Evolutionary conservation across 352 stramenopile genomes (phyloP).

Genomic region (Thalassiosira sp.): DNA sequence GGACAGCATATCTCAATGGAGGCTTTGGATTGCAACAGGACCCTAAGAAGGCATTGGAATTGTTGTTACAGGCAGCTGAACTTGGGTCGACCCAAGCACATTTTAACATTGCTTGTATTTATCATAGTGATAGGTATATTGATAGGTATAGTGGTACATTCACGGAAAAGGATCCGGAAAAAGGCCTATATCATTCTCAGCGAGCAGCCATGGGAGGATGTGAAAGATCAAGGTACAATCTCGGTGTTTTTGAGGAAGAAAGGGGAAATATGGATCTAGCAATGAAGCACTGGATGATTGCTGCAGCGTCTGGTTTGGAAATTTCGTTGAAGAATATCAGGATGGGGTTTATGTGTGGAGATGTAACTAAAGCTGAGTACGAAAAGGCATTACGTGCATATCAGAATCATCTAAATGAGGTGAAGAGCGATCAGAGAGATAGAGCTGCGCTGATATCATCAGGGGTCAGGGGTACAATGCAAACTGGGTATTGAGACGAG

Average conservation of each 20-base stretch:
- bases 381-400: neutral
- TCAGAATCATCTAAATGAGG: neutral
- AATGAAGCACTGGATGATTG: conserved; percentile 12
- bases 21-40: neutral
- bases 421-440: neutral
- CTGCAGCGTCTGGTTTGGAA: neutral
- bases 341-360: neutral
- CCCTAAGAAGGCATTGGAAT: neutral
- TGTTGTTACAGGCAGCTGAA: neutral
- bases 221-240: conserved; percentile 16
- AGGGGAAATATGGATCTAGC: neutral
- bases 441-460: too few relatives aligned
- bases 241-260: conserved; percentile 9
- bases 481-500: too few relatives aligned
- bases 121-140: neutral
- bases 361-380: neutral
- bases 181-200: conserved; percentile 11
- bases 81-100: neutral
- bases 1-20: neutral
- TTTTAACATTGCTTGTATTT: neutral
- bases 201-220: conserved; percentile 16
- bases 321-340: neutral
- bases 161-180: neutral
- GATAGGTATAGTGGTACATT: too few relatives aligned
- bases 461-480: too few relatives aligned